These are phyloP conservation scores for Penicillium hordei DNA, from an alignment of 2,329 filamentous ascomycete species.

Conservation along the genomic window DNA sequence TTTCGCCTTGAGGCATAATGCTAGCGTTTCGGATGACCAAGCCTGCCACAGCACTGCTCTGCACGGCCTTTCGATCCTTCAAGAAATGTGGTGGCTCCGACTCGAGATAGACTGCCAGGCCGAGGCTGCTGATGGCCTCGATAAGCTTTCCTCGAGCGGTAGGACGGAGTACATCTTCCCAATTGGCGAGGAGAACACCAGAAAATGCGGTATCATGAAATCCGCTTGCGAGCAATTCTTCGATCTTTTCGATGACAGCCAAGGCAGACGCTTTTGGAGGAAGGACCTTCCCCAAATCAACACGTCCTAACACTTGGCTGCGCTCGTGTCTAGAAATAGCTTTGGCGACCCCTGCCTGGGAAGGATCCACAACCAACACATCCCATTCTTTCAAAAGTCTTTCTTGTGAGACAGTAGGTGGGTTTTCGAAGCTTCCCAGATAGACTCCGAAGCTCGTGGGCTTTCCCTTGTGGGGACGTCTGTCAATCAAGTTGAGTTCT, in stretches of 20 bases:
- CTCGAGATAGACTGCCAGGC: conserved; percentile 47
- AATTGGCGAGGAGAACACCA: conserved; percentile 46
- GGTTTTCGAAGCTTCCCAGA: conserved; percentile 40
- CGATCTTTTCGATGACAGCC: conserved; percentile 30
- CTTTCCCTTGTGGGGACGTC: conserved; percentile 20
- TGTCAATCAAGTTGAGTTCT: conserved; percentile 23
- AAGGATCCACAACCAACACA: conserved; percentile 47
- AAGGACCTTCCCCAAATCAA: conserved; percentile 30
- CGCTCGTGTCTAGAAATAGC: conserved; percentile 29
- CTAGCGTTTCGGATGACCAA: conserved; percentile 45
- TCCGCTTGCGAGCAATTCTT: conserved; percentile 25
- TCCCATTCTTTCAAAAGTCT: conserved; percentile 46
- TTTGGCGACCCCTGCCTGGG: conserved; percentile 36
- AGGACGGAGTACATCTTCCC: conserved; percentile 36
- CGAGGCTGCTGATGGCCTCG: conserved; percentile 35
- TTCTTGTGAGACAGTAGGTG: conserved; percentile 33
- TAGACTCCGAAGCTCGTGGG: conserved; percentile 46
- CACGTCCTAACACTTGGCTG: conserved; percentile 33
- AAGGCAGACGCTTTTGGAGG: conserved; percentile 25
- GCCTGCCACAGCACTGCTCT: conserved; percentile 38
- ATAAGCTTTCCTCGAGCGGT: conserved; percentile 33
- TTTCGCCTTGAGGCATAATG: conserved; percentile 43
- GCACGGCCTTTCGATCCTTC: conserved; percentile 35
- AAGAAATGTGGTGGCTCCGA: conserved; percentile 43
- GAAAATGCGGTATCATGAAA: conserved; percentile 37